Conservation (phyloP, 805 yeast species). For the Candida glaebosa region DNA sequence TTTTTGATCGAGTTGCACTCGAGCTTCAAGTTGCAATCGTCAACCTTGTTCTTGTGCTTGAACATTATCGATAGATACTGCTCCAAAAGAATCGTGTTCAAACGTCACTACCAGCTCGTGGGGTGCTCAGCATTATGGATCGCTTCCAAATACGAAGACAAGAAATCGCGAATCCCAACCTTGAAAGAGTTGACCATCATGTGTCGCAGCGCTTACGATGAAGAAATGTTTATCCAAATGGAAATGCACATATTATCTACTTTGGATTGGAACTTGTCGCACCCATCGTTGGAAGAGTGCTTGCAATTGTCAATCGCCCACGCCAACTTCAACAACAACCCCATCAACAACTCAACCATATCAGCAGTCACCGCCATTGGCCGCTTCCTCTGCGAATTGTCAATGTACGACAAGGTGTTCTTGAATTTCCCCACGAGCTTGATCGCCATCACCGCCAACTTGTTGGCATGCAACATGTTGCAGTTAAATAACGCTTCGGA, state of each 20-base stretch:
- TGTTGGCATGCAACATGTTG: slow-evolving; percentile 53
- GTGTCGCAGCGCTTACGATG: slow-evolving; percentile 59
- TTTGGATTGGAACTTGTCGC: slow-evolving; percentile 48
- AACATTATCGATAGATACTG: slow-evolving; percentile 46
- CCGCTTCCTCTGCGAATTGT: slow-evolving; percentile 52
- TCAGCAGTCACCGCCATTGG: slow-evolving; percentile 55
- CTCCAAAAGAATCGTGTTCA: slow-evolving; percentile 43
- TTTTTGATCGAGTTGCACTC: slow-evolving; percentile 42
- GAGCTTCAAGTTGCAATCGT: slow-evolving; percentile 39
- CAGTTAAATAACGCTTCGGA: slow-evolving; percentile 43
- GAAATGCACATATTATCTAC: slow-evolving; percentile 70
- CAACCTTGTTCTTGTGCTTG: slow-evolving; percentile 41
- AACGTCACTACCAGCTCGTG: slow-evolving; percentile 45
- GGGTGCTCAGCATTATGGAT: slow-evolving; percentile 48
- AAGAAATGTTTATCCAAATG: slow-evolving; percentile 48
- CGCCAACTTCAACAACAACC: slow-evolving; percentile 19
- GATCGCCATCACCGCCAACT: slow-evolving; percentile 46
- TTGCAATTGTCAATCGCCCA: slow-evolving; percentile 37
- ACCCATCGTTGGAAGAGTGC: slow-evolving; percentile 51
- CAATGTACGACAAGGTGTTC: slow-evolving; percentile 48
- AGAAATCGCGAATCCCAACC: slow-evolving; percentile 56
- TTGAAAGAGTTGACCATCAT: slow-evolving; percentile 49
- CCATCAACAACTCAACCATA: slow-evolving; percentile 28
- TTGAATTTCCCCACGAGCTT: slow-evolving; percentile 44
- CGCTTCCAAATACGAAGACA: slow-evolving; percentile 54